A percentile compares a stretch with the other conserved stretches of the same genome.
Conservation (phyloP, 176 grass and related monocot genomes). For the Juncus inflexus region DNA sequence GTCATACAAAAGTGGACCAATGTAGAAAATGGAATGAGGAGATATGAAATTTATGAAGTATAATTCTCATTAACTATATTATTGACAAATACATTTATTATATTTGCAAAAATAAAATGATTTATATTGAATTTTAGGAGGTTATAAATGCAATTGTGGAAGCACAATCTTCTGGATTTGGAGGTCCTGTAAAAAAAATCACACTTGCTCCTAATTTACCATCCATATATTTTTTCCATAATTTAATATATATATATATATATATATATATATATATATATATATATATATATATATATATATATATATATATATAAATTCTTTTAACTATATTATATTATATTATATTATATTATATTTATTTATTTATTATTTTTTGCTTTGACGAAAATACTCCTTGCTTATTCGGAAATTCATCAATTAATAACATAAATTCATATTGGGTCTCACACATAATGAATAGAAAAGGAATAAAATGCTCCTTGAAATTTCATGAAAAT, state of each 20-base stretch:
- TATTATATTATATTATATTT: neutral
- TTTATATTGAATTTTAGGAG: neutral
- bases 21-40: conserved; percentile 78
- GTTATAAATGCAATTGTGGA: too few relatives aligned
- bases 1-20: conserved; percentile 74
- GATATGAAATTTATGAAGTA: conserved; percentile 44
- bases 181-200: conserved; percentile 46
- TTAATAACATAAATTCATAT: too few relatives aligned
- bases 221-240: conserved; percentile 64
- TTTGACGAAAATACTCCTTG: conserved; percentile 40
- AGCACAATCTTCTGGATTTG: too few relatives aligned
- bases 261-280: too few relatives aligned
- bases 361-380: neutral
- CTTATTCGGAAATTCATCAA: too few relatives aligned
- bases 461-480: too few relatives aligned
- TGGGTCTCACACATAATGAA: too few relatives aligned
- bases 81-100: neutral
- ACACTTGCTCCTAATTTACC: conserved; percentile 57
- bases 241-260: too few relatives aligned
- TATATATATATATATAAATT: conserved; percentile 13
- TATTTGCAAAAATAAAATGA: neutral
- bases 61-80: neutral
- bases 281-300: too few relatives aligned
- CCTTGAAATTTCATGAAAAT: too few relatives aligned
- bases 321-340: too few relatives aligned